Evolutionary conservation across 352 stramenopile species (phyloP).

Genomic region (Phytophthora rubi): DNA sequence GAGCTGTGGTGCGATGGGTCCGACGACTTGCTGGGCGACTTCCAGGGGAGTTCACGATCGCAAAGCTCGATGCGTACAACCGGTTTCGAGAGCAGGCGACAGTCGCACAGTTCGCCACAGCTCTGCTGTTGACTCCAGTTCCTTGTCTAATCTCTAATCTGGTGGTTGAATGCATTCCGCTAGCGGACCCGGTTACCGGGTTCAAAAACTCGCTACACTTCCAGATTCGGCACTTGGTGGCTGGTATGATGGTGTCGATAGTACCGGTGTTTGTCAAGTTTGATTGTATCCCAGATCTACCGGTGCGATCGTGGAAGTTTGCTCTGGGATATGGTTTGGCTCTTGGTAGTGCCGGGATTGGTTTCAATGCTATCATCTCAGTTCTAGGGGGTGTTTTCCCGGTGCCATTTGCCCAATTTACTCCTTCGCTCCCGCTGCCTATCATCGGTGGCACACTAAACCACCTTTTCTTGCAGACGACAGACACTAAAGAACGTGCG

Average conservation of each 20-base stretch:
- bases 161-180: constrained; percentile 33
- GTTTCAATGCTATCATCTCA: constrained; percentile 23
- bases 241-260: constrained; percentile 3
- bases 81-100: constrained; percentile 10
- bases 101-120: not conserved
- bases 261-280: constrained; percentile 14
- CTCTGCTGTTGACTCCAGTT: constrained; percentile 31
- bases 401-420: constrained; percentile 36
- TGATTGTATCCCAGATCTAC: constrained; percentile 30
- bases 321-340: constrained; percentile 6
- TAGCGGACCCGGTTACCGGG: constrained; percentile 13
- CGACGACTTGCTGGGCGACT: constrained; percentile 9
- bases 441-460: constrained; percentile 12
- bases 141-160: constrained; percentile 29
- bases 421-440: constrained; percentile 15
- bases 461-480: not conserved
- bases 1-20: constrained; percentile 1
- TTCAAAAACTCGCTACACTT: constrained; percentile 25
- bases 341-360: constrained; percentile 23
- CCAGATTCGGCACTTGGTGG: constrained; percentile 28
- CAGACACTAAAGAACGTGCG: not conserved
- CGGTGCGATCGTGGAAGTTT: constrained; percentile 21
- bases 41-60: constrained; percentile 37
- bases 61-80: constrained; percentile 36
- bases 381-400: constrained; percentile 32